Evolutionary conservation across 1,139 yeast species (phyloP).

Genomic region (Pichia kudriavzevii): DNA sequence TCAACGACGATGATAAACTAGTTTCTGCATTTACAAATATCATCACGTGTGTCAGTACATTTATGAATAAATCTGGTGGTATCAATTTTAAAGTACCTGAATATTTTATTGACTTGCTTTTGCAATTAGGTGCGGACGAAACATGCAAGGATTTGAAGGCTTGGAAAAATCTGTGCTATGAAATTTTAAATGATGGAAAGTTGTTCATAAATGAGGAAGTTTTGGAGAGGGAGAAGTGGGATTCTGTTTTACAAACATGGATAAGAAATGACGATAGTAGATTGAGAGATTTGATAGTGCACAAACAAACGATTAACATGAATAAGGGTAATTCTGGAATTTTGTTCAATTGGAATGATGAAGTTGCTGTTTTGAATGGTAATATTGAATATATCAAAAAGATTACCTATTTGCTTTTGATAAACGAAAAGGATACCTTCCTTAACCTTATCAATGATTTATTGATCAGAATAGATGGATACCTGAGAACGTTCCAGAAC

Average conservation of each 20-base stretch:
- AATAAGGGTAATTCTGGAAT: slow-evolving; percentile 36
- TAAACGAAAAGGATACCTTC: slow-evolving; percentile 54
- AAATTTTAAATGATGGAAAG: slow-evolving; percentile 42
- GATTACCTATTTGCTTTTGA: slow-evolving; percentile 52
- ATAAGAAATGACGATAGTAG: slow-evolving; percentile 51
- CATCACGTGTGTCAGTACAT: slow-evolving; percentile 37
- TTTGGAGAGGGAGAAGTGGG: slow-evolving; percentile 36
- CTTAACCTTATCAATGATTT: slow-evolving; percentile 43
- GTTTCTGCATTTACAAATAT: slow-evolving; percentile 37
- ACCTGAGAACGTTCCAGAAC: slow-evolving; percentile 29
- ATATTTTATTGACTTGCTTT: slow-evolving; percentile 34
- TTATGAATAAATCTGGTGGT: slow-evolving; percentile 34
- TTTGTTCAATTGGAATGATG: slow-evolving; percentile 71
- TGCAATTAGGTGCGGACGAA: slow-evolving; percentile 30
- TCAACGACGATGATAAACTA: slow-evolving; percentile 49
- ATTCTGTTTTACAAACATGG: slow-evolving; percentile 48
- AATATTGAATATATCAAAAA: slow-evolving; percentile 36
- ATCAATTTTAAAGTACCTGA: slow-evolving; percentile 31
- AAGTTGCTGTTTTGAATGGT: slow-evolving; percentile 42
- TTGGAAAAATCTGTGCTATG: slow-evolving; percentile 48
- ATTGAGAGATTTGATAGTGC: slow-evolving; percentile 46
- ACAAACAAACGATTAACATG: slow-evolving; percentile 33
- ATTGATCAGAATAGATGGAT: slow-evolving; percentile 41
- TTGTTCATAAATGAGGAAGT: slow-evolving; percentile 36
- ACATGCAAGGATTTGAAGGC: slow-evolving; percentile 32